These are phyloP conservation scores for Wallacemonas sp. DNA, from an alignment of 208 protist genomes.

Conservation along the genomic window DNA sequence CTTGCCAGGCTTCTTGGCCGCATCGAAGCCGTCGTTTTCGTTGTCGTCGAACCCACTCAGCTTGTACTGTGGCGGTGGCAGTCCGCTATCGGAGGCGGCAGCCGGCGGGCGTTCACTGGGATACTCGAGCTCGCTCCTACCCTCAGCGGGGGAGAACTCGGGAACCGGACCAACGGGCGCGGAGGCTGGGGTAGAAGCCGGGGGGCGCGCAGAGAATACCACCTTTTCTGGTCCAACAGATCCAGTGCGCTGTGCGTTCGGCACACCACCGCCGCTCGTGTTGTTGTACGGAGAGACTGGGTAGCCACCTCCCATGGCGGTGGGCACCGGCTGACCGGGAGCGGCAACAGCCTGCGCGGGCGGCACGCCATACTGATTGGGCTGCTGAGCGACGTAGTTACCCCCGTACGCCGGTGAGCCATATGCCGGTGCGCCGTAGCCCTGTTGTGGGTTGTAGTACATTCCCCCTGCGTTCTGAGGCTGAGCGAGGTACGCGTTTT, in stretches of 20 bases:
- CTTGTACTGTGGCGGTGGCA: slow-evolving; percentile 6
- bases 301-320: not conserved
- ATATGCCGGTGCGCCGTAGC: not conserved
- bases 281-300: not conserved
- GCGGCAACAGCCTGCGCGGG: not conserved
- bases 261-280: not conserved
- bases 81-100: not conserved
- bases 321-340: not conserved
- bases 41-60: slow-evolving; percentile 6
- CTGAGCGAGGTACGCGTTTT: slow-evolving; percentile 1
- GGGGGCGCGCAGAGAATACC: not conserved
- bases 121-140: not conserved
- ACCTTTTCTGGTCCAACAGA: not conserved
- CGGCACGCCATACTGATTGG: not conserved
- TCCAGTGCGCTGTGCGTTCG: no score
- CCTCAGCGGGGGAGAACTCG: slow-evolving; percentile 2
- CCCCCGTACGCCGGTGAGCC: no score
- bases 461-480: not conserved
- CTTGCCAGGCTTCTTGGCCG: slow-evolving; percentile 1
- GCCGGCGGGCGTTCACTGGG: not conserved
- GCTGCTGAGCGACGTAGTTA: not conserved
- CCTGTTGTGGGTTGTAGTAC: not conserved
- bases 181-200: not conserved
- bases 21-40: not conserved
- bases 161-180: no score